phyloP scores from a whole-genome alignment of 2,329 filamentous ascomycete species.

The Tolypocladium tropicale region DNA sequence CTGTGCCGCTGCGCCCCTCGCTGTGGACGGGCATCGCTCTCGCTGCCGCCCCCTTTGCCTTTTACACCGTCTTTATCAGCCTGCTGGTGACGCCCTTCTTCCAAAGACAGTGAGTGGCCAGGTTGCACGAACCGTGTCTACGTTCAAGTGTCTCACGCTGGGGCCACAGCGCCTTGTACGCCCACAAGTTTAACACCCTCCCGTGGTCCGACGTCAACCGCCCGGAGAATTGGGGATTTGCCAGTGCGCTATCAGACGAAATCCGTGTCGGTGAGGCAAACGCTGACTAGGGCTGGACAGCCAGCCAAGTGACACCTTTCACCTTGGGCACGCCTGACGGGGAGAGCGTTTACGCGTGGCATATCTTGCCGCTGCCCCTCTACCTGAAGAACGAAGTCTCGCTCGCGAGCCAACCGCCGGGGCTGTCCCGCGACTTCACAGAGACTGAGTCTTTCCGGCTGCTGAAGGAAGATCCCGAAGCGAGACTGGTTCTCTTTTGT shows the following conservation, averaged over 20 bases:
- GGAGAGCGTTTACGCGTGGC: slow-evolving; percentile 79
- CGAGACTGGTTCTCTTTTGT: slow-evolving; percentile 56
- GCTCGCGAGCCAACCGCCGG: slow-evolving; percentile 41
- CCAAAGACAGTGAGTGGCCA: slow-evolving; percentile 62
- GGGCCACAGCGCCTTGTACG: slow-evolving; percentile 61
- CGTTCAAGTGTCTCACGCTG: slow-evolving; percentile 6
- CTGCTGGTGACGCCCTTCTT: slow-evolving; percentile 58
- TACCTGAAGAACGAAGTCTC: slow-evolving; percentile 62
- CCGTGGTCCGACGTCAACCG: slow-evolving; percentile 64
- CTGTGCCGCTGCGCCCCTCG: slow-evolving; percentile 18
- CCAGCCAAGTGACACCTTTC: slow-evolving; percentile 84
- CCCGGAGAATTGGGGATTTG: slow-evolving; percentile 78
- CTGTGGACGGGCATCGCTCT: slow-evolving; percentile 36
- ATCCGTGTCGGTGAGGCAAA: background rate
- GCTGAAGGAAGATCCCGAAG: slow-evolving; percentile 51
- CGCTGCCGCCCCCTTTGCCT: slow-evolving; percentile 46
- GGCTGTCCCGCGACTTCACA: slow-evolving; percentile 43
- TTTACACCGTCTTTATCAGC: slow-evolving; percentile 59
- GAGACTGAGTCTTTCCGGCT: slow-evolving; percentile 48
- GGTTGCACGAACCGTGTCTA: too few species aligned
- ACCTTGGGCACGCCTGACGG: slow-evolving; percentile 64
- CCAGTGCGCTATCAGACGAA: slow-evolving; percentile 41
- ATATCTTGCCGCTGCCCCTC: slow-evolving; percentile 69
- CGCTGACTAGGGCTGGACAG: slow-evolving; percentile 28
- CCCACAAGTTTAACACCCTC: slow-evolving; percentile 65